phyloP scores from a whole-genome alignment of 192 early-diverging fungal genomes.

The Diversispora eburnea region DNA sequence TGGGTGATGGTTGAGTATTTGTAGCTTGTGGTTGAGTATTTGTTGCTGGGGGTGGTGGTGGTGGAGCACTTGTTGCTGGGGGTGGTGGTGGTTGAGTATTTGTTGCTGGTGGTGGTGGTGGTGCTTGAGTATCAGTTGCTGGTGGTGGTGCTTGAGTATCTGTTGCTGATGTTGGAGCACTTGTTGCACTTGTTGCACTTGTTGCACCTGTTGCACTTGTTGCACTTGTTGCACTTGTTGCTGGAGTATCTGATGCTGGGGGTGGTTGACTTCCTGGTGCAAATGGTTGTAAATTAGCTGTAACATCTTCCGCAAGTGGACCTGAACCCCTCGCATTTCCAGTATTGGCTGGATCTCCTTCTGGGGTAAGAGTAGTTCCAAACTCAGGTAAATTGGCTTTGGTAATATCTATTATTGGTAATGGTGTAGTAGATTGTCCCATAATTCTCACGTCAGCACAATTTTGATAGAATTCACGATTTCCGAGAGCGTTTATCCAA shows the following conservation, averaged over 20 bases:
- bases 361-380: background rate
- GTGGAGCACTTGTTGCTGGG: no score
- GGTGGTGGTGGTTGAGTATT: no score
- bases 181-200: no score
- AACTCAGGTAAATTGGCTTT: conserved; percentile 20
- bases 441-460: conserved; percentile 68
- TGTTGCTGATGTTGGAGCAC: no score
- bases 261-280: background rate
- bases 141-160: no score
- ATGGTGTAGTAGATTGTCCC: conserved; percentile 30
- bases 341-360: conserved; percentile 12
- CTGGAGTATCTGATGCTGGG: background rate
- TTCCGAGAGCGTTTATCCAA: conserved; percentile 70
- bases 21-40: no score
- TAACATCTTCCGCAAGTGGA: background rate
- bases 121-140: no score
- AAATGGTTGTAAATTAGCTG: conserved; percentile 6
- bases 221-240: background rate
- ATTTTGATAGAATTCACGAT: conserved; percentile 73
- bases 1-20: background rate
- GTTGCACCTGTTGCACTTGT: background rate
- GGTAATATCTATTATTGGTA: conserved; percentile 25
- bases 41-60: no score
- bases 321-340: conserved; percentile 21
- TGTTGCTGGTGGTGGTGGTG: no score